Evolutionary conservation across 148 eudicot species (phyloP).

Genomic region (Heliosperma pusillum): DNA sequence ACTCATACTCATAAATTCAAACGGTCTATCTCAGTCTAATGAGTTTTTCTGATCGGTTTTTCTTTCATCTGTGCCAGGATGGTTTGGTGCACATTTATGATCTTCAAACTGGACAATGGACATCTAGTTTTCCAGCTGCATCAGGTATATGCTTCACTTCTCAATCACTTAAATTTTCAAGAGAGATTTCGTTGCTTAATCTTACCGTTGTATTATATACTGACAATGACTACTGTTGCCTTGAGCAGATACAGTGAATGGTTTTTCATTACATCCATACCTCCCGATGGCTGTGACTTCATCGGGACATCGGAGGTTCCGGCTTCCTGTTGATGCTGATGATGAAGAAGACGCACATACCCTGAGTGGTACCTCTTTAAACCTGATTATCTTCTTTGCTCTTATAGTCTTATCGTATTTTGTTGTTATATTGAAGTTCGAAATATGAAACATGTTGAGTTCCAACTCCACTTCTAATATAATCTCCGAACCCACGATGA

Average conservation of each 20-base stretch:
- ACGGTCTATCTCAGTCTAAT: not conserved
- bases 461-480: too few relatives aligned
- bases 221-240: not conserved
- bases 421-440: too few relatives aligned
- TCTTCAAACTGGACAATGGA: conserved; percentile 96
- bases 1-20: too few relatives aligned
- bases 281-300: conserved; percentile 91
- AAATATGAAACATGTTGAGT: too few relatives aligned
- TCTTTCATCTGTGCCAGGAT: conserved; percentile 45
- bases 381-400: not conserved
- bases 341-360: conserved; percentile 37
- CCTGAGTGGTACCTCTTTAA: conserved; percentile 50
- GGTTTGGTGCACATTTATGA: conserved; percentile 90
- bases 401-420: not conserved
- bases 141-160: conserved; percentile 43
- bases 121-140: conserved; percentile 88
- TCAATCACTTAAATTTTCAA: not conserved
- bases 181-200: not conserved
- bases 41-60: too few relatives aligned
- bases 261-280: conserved; percentile 84
- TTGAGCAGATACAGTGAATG: conserved; percentile 81
- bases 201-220: not conserved
- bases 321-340: conserved; percentile 51
- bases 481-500: too few relatives aligned
- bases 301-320: conserved; percentile 91